These are phyloP conservation scores for Ceratobasidium sp. DNA, from an alignment of 1,284 basidiomycete genomes.

Conservation along the genomic window DNA sequence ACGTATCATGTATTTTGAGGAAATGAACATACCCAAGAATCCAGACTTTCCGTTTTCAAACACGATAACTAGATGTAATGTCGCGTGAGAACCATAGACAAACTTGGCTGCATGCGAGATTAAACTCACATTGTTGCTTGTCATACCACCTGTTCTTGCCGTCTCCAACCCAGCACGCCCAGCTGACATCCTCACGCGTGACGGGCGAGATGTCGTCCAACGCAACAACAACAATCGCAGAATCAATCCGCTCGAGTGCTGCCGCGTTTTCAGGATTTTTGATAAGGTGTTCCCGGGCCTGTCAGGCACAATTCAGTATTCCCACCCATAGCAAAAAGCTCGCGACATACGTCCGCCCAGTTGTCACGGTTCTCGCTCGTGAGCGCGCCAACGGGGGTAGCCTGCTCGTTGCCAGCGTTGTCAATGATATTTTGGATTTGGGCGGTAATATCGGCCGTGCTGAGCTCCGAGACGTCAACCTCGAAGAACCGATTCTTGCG, in stretches of 20 bases:
- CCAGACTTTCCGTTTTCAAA: conserved; percentile 94
- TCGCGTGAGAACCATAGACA: conserved; percentile 25
- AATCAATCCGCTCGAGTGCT: conserved; percentile 84
- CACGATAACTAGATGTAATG: conserved; percentile 73
- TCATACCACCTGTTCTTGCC: conserved; percentile 96
- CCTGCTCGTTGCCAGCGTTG: conserved; percentile 65
- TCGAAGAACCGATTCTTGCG: conserved; percentile 93
- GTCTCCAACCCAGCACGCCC: conserved; percentile 91
- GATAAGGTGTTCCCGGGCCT: conserved; percentile 75
- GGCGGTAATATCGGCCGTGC: conserved; percentile 81
- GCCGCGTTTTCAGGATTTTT: conserved; percentile 72
- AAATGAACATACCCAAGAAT: conserved; percentile 68
- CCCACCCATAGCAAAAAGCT: background rate
- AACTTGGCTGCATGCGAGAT: background rate
- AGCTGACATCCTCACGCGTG: conserved; percentile 84
- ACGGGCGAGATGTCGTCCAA: conserved; percentile 85
- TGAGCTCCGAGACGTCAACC: conserved; percentile 76
- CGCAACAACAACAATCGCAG: conserved; percentile 86
- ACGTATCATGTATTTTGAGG: background rate
- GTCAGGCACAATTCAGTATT: background rate
- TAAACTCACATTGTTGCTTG: conserved; percentile 87
- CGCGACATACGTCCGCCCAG: conserved; percentile 80
- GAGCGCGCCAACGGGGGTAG: conserved; percentile 76
- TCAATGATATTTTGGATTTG: conserved; percentile 84
- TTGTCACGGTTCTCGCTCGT: conserved; percentile 90